Conservation (phyloP, 352 stramenopile genomes). For the Globisporangium spiculum region DNA sequence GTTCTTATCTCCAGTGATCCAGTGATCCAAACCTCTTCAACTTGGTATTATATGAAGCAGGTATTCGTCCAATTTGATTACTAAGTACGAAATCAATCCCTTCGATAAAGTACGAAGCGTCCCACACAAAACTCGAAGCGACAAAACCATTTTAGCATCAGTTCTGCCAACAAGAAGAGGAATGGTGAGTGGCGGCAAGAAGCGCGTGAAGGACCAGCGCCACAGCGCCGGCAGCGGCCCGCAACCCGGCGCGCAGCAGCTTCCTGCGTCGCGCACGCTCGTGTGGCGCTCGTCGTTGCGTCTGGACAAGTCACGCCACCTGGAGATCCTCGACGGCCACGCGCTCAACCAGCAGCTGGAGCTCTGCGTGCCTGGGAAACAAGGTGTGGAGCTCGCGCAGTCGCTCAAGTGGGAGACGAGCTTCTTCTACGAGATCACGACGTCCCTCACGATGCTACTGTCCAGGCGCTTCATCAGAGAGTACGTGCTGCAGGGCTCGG, state of each 20-base stretch:
- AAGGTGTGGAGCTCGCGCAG: slow-evolving; percentile 35
- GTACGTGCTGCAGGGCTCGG: slow-evolving; percentile 44
- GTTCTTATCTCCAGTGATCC: not conserved
- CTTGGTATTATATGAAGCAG: not conserved
- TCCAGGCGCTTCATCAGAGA: slow-evolving; percentile 55
- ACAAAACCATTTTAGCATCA: not conserved
- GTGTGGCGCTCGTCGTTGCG: slow-evolving; percentile 64
- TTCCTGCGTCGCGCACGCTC: slow-evolving; percentile 34
- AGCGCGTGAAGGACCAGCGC: slow-evolving; percentile 32
- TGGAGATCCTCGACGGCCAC: slow-evolving; percentile 40
- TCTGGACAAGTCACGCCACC: slow-evolving; percentile 44
- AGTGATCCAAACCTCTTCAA: not conserved
- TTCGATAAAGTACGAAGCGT: not conserved
- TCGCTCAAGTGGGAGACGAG: slow-evolving; percentile 68
- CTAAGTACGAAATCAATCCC: not conserved
- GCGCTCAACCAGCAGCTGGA: slow-evolving; percentile 74
- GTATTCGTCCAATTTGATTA: not conserved
- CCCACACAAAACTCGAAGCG: slow-evolving; percentile 1
- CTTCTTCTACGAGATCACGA: slow-evolving; percentile 80
- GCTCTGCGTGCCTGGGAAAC: slow-evolving; percentile 40
- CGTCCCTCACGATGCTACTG: slow-evolving; percentile 52
- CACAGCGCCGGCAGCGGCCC: slow-evolving; percentile 15
- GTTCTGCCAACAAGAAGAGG: not conserved
- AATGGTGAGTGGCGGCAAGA: slow-evolving; percentile 73
- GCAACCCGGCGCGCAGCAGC: slow-evolving; percentile 17